These are phyloP conservation scores for Urostyla sp. DNA, from an alignment of 73 alveolate species.

Conservation along the genomic window DNA sequence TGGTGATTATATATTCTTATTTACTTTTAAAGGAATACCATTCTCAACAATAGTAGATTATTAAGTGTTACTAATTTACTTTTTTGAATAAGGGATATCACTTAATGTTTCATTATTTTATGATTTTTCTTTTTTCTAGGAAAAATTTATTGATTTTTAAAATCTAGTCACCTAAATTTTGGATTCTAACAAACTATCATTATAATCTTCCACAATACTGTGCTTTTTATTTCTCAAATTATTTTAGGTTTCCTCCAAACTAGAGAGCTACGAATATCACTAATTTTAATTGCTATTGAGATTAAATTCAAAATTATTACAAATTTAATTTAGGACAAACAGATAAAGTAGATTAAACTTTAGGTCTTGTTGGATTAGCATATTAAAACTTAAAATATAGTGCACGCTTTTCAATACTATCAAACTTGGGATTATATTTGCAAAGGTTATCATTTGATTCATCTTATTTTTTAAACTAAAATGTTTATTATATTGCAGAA, in stretches of 20 bases:
- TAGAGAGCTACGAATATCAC: background rate
- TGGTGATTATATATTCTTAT: too few relatives aligned
- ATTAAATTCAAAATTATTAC: background rate
- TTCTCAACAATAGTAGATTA: too few relatives aligned
- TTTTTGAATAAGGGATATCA: too few relatives aligned
- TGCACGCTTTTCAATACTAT: background rate
- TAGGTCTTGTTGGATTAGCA: background rate
- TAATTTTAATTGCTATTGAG: background rate
- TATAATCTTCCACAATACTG: background rate
- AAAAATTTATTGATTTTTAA: too few relatives aligned
- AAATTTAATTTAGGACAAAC: too few relatives aligned
- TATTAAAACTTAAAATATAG: constrained; percentile 24
- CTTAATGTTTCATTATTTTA: too few relatives aligned
- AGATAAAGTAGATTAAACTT: too few relatives aligned
- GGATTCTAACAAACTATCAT: too few relatives aligned
- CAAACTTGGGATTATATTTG: constrained; percentile 50
- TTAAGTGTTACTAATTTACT: too few relatives aligned
- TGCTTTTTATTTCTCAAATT: background rate
- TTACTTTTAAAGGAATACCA: too few relatives aligned
- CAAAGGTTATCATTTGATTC: constrained; percentile 22
- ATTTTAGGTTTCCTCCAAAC: background rate
- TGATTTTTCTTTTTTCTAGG: too few relatives aligned
- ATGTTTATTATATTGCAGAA: background rate
- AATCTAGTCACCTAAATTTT: too few relatives aligned
- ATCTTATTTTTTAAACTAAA: constrained; percentile 36